Base-by-base conservation (phyloP, 345 rosid species). In the Camelina hispida region DNA sequence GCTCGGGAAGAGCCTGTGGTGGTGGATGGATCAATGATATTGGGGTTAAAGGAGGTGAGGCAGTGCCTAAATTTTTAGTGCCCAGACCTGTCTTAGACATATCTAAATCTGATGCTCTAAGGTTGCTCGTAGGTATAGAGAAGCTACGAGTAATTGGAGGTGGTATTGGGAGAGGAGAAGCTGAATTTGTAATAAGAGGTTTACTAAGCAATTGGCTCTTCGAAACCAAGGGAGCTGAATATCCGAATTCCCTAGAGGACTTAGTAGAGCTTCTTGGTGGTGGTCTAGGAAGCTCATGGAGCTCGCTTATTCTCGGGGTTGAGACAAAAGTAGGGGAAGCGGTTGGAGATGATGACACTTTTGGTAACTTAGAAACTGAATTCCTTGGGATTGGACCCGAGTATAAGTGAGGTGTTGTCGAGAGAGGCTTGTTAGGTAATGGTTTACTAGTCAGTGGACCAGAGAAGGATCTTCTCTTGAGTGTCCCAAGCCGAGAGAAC, bases 221-320 rank as follows among this genome's bases (percentile, higher is more conserved):
- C 14, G 83, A 79, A n/a, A 84, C 79, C 80, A 93, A 66, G 10
- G 97, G 99, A 16, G 93, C 96, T 20, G 98, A 96, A 73, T 86
- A 83, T 64, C 93, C 94, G 52, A 71, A 70, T 34, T 84, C 82
- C 71, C 83, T 87, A 46, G 87, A 77, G 7, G 88, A 66, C 67
- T 79, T 81, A 25, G 52, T 58, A 53, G 74, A 78, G 37, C 80
- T 81, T 79, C 76, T 83, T 46, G 78, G 79, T n/a, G 98, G 99
- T 28, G 98, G 99, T 85, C 97, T 88, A 32, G 99, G 99, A 80
- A 96, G 99, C 79, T 93, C 99, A 80, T 96, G 99, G 70, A 96
- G 97, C 84, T 96, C 99, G 30, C 89, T 96, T 77, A 93, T 93
- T 76, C 82, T 89, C 10, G 95, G 99, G 9, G 99, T 88, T 23